phyloP scores from a whole-genome alignment of 192 early-diverging fungal species.

The Powellomyces hirtus region DNA sequence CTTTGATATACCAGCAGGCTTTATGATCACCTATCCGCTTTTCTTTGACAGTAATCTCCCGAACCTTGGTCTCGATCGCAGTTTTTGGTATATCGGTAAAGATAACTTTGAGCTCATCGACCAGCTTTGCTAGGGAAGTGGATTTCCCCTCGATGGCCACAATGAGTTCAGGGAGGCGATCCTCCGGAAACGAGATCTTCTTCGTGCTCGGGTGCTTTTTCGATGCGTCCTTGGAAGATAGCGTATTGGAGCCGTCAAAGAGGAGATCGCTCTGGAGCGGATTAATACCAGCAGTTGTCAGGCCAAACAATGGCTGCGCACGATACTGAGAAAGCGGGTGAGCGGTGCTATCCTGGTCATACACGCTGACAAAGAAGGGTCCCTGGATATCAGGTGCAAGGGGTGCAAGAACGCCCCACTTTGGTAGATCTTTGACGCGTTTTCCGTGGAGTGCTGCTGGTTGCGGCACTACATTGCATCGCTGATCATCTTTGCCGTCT shows the following conservation, averaged over 20 bases:
- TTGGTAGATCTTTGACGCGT: slow-evolving; percentile 5
- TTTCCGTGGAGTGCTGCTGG: background rate
- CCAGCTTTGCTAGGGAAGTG: background rate
- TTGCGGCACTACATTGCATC: background rate
- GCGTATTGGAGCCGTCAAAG: too few species aligned
- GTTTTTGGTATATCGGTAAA: slow-evolving; percentile 3
- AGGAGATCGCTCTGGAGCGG: too few species aligned
- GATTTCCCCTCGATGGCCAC: background rate
- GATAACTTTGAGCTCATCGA: background rate
- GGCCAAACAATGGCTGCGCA: too few species aligned
- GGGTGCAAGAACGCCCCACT: slow-evolving; percentile 16
- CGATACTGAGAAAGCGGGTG: background rate
- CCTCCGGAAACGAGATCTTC: background rate
- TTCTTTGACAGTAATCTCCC: background rate
- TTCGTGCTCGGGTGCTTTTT: background rate
- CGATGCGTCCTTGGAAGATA: too few species aligned
- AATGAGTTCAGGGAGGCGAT: background rate
- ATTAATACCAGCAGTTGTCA: too few species aligned
- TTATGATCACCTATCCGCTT: background rate
- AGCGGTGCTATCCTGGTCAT: background rate
- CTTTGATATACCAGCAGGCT: background rate
- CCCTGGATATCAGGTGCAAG: slow-evolving; percentile 1
- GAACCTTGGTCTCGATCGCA: background rate
- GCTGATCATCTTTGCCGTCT: slow-evolving; percentile 11
- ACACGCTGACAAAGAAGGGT: background rate